These are phyloP conservation scores for Crucibulum laeve DNA, from an alignment of 768 basidiomycete species.

Conservation along the genomic window DNA sequence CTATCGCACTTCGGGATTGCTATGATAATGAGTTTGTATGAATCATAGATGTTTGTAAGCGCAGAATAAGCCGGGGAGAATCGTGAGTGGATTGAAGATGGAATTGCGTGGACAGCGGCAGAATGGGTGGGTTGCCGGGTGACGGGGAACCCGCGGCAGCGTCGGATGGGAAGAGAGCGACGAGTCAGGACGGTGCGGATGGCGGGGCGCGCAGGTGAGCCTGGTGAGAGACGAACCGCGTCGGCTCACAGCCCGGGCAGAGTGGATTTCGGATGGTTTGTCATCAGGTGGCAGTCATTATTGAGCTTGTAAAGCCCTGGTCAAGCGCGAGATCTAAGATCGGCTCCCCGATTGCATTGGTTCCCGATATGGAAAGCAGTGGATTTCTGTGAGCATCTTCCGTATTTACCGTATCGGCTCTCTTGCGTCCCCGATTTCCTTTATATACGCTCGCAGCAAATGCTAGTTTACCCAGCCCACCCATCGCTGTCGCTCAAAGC, in stretches of 20 bases:
- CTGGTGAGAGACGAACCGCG: too few relatives aligned
- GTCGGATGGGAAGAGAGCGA: background rate
- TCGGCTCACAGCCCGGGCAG: background rate
- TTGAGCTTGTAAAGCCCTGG: background rate
- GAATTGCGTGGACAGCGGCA: constrained; percentile 4
- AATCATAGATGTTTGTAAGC: too few relatives aligned
- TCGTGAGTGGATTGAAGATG: too few relatives aligned
- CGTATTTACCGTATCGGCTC: constrained; percentile 28
- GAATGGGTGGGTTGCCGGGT: constrained; percentile 5
- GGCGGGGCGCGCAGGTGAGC: background rate
- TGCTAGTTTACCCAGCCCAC: constrained; percentile 14
- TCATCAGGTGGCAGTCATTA: background rate
- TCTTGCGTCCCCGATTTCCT: constrained; percentile 23
- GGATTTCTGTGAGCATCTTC: constrained; percentile 17
- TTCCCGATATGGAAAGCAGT: constrained; percentile 5
- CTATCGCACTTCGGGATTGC: too few relatives aligned
- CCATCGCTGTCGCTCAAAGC: constrained; percentile 13
- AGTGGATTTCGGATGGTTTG: background rate
- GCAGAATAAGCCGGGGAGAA: too few relatives aligned
- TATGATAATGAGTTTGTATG: too few relatives aligned
- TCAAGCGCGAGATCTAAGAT: background rate
- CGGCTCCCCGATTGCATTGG: constrained; percentile 9
- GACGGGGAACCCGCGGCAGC: constrained; percentile 1
- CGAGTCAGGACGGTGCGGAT: background rate
- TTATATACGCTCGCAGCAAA: constrained; percentile 18